A percentile compares a stretch with the other conserved stretches of the same genome.
Conservation (phyloP, 1,284 basidiomycete genomes). For the Malassezia vespertilionis region DNA sequence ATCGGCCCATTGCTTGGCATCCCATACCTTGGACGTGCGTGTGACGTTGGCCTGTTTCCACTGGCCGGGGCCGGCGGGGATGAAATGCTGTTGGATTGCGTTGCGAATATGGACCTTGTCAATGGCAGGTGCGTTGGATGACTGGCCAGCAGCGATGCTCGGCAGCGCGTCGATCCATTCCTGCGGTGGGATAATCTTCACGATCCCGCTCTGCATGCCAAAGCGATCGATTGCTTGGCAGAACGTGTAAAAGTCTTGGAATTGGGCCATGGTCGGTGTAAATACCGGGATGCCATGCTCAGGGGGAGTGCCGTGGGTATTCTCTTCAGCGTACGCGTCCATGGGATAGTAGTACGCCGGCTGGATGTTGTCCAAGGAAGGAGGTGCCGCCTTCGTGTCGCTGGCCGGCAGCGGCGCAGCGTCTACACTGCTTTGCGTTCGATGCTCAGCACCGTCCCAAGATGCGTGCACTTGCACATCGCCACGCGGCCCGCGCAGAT, state of each 20-base stretch:
- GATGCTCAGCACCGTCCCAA: too few relatives aligned
- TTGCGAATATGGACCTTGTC: constrained; percentile 38
- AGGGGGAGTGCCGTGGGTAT: background rate
- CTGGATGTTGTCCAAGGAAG: constrained; percentile 12
- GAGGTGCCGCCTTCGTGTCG: background rate
- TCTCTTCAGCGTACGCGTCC: constrained; percentile 7
- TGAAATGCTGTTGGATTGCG: constrained; percentile 42
- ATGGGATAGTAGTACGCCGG: constrained; percentile 41
- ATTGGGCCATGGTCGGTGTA: constrained; percentile 42
- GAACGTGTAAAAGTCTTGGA: constrained; percentile 41
- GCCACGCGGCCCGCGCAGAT: too few relatives aligned
- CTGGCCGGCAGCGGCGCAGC: too few relatives aligned
- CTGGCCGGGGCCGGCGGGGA: constrained; percentile 35
- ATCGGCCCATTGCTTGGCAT: constrained; percentile 45
- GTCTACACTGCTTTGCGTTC: too few relatives aligned
- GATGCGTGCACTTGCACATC: too few relatives aligned
- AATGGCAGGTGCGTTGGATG: constrained; percentile 14
- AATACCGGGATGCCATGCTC: constrained; percentile 44
- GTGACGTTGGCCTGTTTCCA: constrained; percentile 45
- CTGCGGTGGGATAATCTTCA: constrained; percentile 41
- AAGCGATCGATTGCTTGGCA: constrained; percentile 41
- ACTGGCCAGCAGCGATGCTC: constrained; percentile 10
- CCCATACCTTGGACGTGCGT: constrained; percentile 35
- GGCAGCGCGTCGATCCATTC: constrained; percentile 41
- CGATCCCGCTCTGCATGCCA: constrained; percentile 44